These are phyloP conservation scores for Saccharomycopsis microspora DNA, from an alignment of 805 yeast genomes.

Conservation along the genomic window DNA sequence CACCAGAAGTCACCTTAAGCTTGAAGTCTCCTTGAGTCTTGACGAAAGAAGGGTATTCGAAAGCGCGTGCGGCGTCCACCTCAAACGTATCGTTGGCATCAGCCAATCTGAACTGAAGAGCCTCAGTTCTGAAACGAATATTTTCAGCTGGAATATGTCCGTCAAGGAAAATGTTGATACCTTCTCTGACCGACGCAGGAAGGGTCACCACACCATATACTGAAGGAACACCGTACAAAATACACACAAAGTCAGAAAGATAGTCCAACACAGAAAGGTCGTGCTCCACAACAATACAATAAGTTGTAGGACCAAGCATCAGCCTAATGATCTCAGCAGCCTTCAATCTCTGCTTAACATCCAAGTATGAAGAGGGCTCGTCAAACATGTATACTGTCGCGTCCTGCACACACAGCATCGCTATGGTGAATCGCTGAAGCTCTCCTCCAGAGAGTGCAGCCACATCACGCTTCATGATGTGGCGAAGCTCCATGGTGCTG, in stretches of 20 bases:
- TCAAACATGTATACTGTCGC: slow-evolving; percentile 99
- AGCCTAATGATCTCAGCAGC: slow-evolving; percentile 94
- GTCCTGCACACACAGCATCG: slow-evolving; percentile 88
- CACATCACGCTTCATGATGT: slow-evolving; percentile 79
- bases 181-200: slow-evolving; percentile 97
- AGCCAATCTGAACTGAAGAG: slow-evolving; percentile 82
- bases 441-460: slow-evolving; percentile 94
- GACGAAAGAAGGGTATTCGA: slow-evolving; percentile 67
- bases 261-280: slow-evolving; percentile 96
- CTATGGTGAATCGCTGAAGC: slow-evolving; percentile 95
- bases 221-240: slow-evolving; percentile 94
- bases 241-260: slow-evolving; percentile 93
- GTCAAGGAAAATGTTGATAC: slow-evolving; percentile 95
- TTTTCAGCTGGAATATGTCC: slow-evolving; percentile 97
- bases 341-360: slow-evolving; percentile 96
- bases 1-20: slow-evolving; percentile 73
- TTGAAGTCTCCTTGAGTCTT: slow-evolving; percentile 97
- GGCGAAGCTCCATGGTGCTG: slow-evolving; percentile 60
- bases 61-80: slow-evolving; percentile 69
- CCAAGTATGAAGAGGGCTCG: slow-evolving; percentile 97
- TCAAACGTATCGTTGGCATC: slow-evolving; percentile 77
- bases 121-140: slow-evolving; percentile 92
- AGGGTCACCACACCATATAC: slow-evolving; percentile 97
- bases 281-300: slow-evolving; percentile 96
- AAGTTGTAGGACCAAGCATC: slow-evolving; percentile 59